A percentile compares a stretch with the other conserved stretches of the same genome.
Conservation (phyloP, 352 stramenopile genomes). For the Phytophthora tubulina region DNA sequence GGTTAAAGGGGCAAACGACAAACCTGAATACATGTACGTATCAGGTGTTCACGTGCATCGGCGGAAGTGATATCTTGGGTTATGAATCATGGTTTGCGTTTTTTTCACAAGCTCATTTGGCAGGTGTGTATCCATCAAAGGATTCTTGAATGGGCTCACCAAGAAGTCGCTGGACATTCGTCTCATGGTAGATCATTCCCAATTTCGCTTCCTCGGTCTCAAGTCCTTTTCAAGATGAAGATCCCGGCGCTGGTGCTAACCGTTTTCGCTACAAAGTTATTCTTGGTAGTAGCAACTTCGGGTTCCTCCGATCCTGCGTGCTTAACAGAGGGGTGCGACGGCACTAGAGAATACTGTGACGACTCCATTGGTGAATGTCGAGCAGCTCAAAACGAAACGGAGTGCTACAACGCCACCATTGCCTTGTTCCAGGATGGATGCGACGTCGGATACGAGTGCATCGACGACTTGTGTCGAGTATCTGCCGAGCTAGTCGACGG, state of each 20-base stretch:
- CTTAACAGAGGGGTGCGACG: constrained; percentile 34
- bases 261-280: constrained; percentile 2
- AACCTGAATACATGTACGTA: too few relatives aligned
- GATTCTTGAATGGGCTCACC: neutral
- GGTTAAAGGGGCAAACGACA: too few relatives aligned
- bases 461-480: constrained; percentile 44
- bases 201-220: constrained; percentile 2
- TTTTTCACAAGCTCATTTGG: constrained; percentile 2
- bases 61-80: neutral
- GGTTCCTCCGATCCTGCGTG: constrained; percentile 6
- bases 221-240: constrained; percentile 22
- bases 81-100: constrained; percentile 9
- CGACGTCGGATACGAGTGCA: constrained; percentile 36
- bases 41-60: too few relatives aligned
- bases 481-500: constrained; percentile 12
- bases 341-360: constrained; percentile 48
- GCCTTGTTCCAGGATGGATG: constrained; percentile 46
- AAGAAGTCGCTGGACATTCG: neutral
- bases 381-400: constrained; percentile 21
- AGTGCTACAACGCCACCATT: constrained; percentile 45
- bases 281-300: constrained; percentile 1
- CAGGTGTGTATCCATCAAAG: constrained; percentile 1
- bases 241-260: constrained; percentile 15
- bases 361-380: constrained; percentile 31
- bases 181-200: constrained; percentile 6